These are phyloP conservation scores for Euphorbia peplus DNA, from an alignment of 345 rosid species.

Conservation along the genomic window DNA sequence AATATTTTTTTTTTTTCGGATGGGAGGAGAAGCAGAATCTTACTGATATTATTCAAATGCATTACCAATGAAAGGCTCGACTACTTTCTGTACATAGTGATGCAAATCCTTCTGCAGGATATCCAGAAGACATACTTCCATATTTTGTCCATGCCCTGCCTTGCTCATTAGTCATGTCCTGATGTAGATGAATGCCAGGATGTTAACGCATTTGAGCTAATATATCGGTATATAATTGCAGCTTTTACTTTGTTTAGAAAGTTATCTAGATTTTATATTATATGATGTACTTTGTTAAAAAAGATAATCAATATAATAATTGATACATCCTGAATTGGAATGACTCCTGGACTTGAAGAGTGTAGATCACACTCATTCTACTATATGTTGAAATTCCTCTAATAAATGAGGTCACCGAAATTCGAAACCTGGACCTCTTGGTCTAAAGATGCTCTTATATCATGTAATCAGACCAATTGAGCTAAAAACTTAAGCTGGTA, in stretches of 20 bases:
- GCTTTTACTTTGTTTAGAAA: conserved; percentile 10
- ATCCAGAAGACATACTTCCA: conserved; percentile 70
- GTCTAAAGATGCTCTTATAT: too few relatives aligned
- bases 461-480: too few relatives aligned
- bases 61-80: conserved; percentile 69
- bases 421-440: too few relatives aligned
- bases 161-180: conserved; percentile 90
- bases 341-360: too few relatives aligned
- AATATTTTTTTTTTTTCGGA: conserved; percentile 24
- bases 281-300: neutral
- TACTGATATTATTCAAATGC: conserved; percentile 79
- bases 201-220: conserved; percentile 67
- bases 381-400: too few relatives aligned
- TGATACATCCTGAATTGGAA: too few relatives aligned
- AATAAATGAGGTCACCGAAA: too few relatives aligned
- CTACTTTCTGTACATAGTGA: conserved; percentile 64
- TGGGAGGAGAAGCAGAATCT: conserved; percentile 86
- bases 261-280: neutral
- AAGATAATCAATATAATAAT: neutral
- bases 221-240: conserved; percentile 54
- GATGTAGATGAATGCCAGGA: conserved; percentile 74
- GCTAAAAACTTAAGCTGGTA: too few relatives aligned
- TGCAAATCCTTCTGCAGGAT: conserved; percentile 42
- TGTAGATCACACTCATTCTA: too few relatives aligned
- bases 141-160: conserved; percentile 71